These are phyloP conservation scores for Betula pendula DNA, from an alignment of 306 rosid species.

Conservation along the genomic window DNA sequence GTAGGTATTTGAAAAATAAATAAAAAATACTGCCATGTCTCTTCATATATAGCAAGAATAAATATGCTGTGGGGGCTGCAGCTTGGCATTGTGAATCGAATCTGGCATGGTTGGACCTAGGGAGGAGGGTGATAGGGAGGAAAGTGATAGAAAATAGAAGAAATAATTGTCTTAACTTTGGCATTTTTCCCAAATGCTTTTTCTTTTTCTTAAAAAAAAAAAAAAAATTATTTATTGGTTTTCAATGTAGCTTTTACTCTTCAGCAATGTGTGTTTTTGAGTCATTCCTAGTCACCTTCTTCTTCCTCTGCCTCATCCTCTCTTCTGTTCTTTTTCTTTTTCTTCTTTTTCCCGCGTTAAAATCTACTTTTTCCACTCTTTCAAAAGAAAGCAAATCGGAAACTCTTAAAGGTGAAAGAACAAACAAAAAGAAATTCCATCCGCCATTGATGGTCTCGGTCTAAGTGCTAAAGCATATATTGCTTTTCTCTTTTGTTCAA, in stretches of 20 bases:
- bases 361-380: conserved; percentile 27
- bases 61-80: not conserved
- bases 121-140: not conserved
- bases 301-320: conserved; percentile 19
- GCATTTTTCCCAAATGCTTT: not conserved
- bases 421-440: conserved; percentile 45
- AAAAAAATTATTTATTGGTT: not conserved
- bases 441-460: conserved; percentile 53
- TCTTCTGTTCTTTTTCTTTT: conserved; percentile 5
- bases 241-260: not conserved
- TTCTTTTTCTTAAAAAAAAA: too few species aligned
- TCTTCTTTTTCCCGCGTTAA: conserved; percentile 27
- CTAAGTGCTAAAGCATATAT: conserved; percentile 61
- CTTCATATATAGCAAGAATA: not conserved
- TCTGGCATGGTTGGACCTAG: not conserved
- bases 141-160: not conserved
- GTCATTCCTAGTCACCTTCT: conserved; percentile 15
- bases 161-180: not conserved
- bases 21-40: conserved; percentile 4
- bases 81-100: conserved; percentile 1
- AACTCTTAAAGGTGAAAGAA: conserved; percentile 30
- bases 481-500: conserved; percentile 49
- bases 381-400: conserved; percentile 29
- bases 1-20: conserved; percentile 10
- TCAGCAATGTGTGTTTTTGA: conserved; percentile 21